phyloP scores from a whole-genome alignment of 345 rosid genomes.

The Populus alba region DNA sequence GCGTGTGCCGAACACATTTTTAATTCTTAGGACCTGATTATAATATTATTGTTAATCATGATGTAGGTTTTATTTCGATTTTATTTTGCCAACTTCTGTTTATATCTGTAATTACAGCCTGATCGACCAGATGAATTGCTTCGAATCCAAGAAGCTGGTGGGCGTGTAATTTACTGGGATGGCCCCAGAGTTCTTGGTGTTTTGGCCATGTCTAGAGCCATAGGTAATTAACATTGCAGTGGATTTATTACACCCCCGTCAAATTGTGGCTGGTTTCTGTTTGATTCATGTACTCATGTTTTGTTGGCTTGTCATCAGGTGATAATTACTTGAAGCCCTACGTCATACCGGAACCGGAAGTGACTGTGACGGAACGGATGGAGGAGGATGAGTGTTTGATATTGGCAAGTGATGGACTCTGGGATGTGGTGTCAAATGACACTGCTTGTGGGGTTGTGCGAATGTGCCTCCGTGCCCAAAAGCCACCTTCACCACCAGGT shows the following conservation, averaged over 20 bases:
- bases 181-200: slow-evolving; percentile 82
- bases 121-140: slow-evolving; percentile 78
- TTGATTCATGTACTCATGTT: neutral
- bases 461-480: slow-evolving; percentile 53
- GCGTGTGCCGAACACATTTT: neutral
- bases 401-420: slow-evolving; percentile 76
- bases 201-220: slow-evolving; percentile 88
- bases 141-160: slow-evolving; percentile 71
- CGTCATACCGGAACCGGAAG: slow-evolving; percentile 82
- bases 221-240: slow-evolving; percentile 37
- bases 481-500: slow-evolving; percentile 15
- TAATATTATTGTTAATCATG: neutral
- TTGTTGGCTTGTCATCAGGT: slow-evolving; percentile 32
- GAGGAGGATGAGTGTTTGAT: slow-evolving; percentile 77
- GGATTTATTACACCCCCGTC: neutral
- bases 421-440: slow-evolving; percentile 93
- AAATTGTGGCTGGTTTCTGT: neutral
- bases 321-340: slow-evolving; percentile 88
- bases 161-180: slow-evolving; percentile 88
- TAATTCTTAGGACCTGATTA: neutral
- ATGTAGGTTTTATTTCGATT: neutral
- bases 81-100: neutral
- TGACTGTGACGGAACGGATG: slow-evolving; percentile 55
- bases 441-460: slow-evolving; percentile 67
- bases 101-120: slow-evolving; percentile 41